These are phyloP conservation scores for Termitomyces sp. DNA, from an alignment of 768 basidiomycete genomes.

Conservation along the genomic window DNA sequence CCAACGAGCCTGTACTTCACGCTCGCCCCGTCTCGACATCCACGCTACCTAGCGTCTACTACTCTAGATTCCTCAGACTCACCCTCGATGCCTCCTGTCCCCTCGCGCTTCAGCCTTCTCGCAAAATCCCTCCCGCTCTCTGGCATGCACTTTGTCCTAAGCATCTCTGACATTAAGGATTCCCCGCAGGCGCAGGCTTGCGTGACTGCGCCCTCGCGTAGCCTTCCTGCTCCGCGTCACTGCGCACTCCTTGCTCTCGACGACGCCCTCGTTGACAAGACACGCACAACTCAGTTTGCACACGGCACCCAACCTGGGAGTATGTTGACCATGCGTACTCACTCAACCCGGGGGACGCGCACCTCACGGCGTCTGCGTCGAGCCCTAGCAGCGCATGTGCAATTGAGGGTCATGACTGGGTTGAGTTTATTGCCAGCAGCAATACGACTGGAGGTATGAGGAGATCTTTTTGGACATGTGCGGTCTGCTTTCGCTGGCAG, in stretches of 20 bases:
- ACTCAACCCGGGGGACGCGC: constrained; percentile 31
- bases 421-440: constrained; percentile 32
- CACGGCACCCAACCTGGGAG: constrained; percentile 37
- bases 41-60: constrained; percentile 33
- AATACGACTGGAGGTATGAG: constrained; percentile 34
- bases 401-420: constrained; percentile 30
- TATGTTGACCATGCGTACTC: constrained; percentile 29
- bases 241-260: constrained; percentile 41
- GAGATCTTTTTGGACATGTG: constrained; percentile 28
- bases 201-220: constrained; percentile 26
- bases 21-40: constrained; percentile 4
- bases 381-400: constrained; percentile 35
- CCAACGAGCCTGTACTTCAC: constrained; percentile 25
- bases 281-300: constrained; percentile 39
- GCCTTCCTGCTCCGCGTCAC: constrained; percentile 24
- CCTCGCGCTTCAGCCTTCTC: constrained; percentile 38
- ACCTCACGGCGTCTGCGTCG: constrained; percentile 30
- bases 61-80: constrained; percentile 34
- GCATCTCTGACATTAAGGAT: constrained; percentile 29
- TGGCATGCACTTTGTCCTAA: constrained; percentile 42
- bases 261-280: constrained; percentile 47
- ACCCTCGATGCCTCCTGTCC: constrained; percentile 29
- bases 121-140: constrained; percentile 26
- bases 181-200: constrained; percentile 30
- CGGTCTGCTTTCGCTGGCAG: constrained; percentile 29